A percentile compares a stretch with the other conserved stretches of the same genome.
Conservation (phyloP, 495 filamentous ascomycete species). For the Aspergillus kassunensis region DNA sequence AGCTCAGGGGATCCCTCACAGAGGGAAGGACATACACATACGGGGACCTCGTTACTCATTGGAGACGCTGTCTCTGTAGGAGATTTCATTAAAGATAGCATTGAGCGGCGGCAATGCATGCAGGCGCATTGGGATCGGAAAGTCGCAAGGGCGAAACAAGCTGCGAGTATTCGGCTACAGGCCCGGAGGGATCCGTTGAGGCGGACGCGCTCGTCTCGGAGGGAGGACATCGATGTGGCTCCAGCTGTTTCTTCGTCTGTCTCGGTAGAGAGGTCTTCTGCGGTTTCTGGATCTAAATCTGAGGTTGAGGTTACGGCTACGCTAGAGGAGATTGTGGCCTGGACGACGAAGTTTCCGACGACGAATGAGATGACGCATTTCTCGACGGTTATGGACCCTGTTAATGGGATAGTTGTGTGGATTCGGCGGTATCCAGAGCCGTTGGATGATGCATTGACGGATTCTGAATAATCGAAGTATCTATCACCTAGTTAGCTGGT, state of each 20-base stretch:
- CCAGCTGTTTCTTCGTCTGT: background rate
- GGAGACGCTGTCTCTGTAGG: conserved; percentile 25
- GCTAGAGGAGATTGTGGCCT: conserved; percentile 29
- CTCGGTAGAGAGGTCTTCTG: background rate
- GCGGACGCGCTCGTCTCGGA: conserved; percentile 10
- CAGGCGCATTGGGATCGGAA: conserved; percentile 38
- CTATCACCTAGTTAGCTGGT: background rate
- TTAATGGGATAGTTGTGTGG: conserved; percentile 41
- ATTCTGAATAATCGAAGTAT: background rate
- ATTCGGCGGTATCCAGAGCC: conserved; percentile 23
- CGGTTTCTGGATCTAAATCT: too few relatives aligned
- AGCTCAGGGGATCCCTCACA: background rate
- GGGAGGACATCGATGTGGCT: too few relatives aligned
- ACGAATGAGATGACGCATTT: conserved; percentile 53
- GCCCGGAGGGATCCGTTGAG: conserved; percentile 7
- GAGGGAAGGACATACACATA: conserved; percentile 7
- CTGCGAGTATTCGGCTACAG: background rate
- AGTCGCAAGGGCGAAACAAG: conserved; percentile 14
- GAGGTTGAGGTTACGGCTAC: conserved; percentile 22
- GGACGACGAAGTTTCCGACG: conserved; percentile 47
- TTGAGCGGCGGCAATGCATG: conserved; percentile 33
- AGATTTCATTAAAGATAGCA: conserved; percentile 39
- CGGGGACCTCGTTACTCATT: conserved; percentile 13
- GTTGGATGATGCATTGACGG: background rate
- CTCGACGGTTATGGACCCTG: conserved; percentile 48